Conservation (phyloP, 371 early-diverging fungal genomes). For the Batkoa obscura region DNA sequence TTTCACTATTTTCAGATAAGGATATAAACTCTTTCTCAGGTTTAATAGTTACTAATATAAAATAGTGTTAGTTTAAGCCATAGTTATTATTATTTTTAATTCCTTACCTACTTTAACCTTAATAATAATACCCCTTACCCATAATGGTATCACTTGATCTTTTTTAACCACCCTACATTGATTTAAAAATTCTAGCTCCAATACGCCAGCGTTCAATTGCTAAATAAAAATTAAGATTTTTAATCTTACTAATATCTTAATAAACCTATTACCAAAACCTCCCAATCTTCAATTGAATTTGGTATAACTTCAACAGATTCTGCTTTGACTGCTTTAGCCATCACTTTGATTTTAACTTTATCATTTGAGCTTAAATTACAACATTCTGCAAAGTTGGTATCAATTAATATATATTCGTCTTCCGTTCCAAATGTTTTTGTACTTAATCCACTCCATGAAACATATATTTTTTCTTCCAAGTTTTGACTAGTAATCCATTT, state of each 20-base stretch:
- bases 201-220: constrained; percentile 61
- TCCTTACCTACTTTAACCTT: constrained; percentile 23
- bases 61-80: background rate
- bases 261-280: constrained; percentile 40
- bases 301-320: constrained; percentile 57
- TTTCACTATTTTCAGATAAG: constrained; percentile 44
- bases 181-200: constrained; percentile 55
- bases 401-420: background rate
- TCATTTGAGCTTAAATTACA: background rate
- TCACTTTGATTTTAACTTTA: background rate
- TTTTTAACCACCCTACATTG: constrained; percentile 51
- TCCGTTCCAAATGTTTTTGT: background rate
- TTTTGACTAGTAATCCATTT: background rate
- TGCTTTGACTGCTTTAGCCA: constrained; percentile 12
- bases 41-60: constrained; percentile 26
- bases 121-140: constrained; percentile 45
- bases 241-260: background rate
- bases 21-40: constrained; percentile 30
- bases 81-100: background rate
- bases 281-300: constrained; percentile 66
- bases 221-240: constrained; percentile 8
- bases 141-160: constrained; percentile 45
- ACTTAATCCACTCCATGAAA: background rate
- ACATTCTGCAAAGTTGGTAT: background rate
- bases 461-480: background rate